These are phyloP conservation scores for Cymbopogon flexuosus DNA, from an alignment of 202 grass and related monocot species.

Conservation along the genomic window DNA sequence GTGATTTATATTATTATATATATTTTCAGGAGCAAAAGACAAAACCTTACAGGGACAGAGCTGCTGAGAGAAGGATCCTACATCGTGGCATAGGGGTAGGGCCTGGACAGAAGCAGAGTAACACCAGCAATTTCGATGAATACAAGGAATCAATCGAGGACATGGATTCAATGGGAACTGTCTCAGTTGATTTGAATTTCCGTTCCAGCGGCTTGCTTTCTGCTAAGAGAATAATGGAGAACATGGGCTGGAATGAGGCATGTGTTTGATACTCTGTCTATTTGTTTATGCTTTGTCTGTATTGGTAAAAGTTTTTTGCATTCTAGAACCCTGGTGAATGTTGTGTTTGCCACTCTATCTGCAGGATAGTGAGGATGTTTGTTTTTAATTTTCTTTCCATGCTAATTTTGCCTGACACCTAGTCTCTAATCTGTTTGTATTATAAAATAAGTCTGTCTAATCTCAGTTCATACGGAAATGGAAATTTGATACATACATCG, in stretches of 20 bases:
- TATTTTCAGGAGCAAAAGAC: constrained; percentile 40
- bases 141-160: constrained; percentile 22
- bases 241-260: constrained; percentile 87
- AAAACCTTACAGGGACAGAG: constrained; percentile 72
- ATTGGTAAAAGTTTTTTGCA: constrained; percentile 19
- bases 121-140: constrained; percentile 29
- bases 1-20: constrained; percentile 2
- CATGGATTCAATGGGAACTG: constrained; percentile 39
- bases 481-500: not conserved
- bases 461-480: not conserved
- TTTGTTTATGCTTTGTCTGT: constrained; percentile 27
- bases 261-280: constrained; percentile 11
- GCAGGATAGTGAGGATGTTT: not conserved
- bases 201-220: constrained; percentile 57
- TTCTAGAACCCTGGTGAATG: not conserved
- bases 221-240: constrained; percentile 79
- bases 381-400: not conserved
- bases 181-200: constrained; percentile 53
- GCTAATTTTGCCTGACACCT: constrained; percentile 8
- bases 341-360: constrained; percentile 2
- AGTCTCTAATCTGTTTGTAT: not conserved
- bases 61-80: constrained; percentile 71
- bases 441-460: not conserved
- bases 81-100: constrained; percentile 61
- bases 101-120: constrained; percentile 57